Evolutionary conservation across 2,329 filamentous ascomycete genomes (phyloP), one percentile per base, ranked within the genome.

Genomic region (Colletotrichum zoysiae): DNA sequence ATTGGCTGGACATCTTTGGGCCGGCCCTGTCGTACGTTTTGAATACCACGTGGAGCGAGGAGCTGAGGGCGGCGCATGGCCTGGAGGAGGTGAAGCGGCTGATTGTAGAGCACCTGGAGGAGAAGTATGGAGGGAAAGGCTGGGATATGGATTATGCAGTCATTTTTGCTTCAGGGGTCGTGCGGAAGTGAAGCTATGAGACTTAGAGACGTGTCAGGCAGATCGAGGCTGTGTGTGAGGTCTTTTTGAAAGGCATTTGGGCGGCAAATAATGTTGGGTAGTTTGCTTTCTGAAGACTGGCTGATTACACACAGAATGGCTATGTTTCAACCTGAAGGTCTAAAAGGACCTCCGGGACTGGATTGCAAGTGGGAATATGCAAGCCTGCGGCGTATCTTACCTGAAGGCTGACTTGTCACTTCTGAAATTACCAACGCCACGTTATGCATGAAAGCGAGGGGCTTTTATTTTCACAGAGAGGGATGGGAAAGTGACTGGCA

Each of bases 1-100:
- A 64, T 26, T 64, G 48, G 48, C 14, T 55, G 14, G 61, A 55
- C 18, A 9, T 44, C 11, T 44, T 53, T 5, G 61, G 48, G 35
- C 61, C 61, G 2, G 61, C 18, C 14, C 11, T 44, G 14, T 48
- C 61, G 8, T 53, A 23, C 33, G 5, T 64, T 20, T 23, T 55
- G 33, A 55, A n/a, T 1, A 55, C 5, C n/a, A 48, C 44, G 48
- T 64, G 61, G 46, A 26, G 4, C 6, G 23, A 44, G 33, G 48
- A 55, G 16, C 11, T 55, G 46, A 55, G 9, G 23, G 46, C 30
- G 8, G 33, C 38, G n/a, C 60, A 63, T 38, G 44, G 20, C 4
- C 1, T 33, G 60, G 48, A 30, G 33, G 42, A 44, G 46, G 35
- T 63, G 30, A 51, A 30, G 33, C 20, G 7, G 18, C 44, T n/a